Evolutionary conservation across 108 stramenopile species (phyloP).

Genomic region (Seminavis robusta): DNA sequence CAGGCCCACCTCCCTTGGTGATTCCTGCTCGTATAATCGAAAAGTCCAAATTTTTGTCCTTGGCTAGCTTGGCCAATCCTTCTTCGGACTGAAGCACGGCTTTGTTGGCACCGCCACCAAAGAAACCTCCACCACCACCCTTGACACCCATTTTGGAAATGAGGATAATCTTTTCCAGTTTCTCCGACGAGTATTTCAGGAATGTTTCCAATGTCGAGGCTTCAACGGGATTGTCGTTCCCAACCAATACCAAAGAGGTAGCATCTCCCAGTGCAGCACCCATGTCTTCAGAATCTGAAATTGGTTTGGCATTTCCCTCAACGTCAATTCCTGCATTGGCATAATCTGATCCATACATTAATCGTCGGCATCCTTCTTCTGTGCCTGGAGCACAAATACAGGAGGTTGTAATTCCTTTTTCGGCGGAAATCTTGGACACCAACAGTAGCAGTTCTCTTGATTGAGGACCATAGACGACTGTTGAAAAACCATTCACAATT

Average conservation of each 20-base stretch:
- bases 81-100: constrained; percentile 16
- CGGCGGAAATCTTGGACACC: constrained; percentile 17
- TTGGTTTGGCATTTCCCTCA: constrained; percentile 13
- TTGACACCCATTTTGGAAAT: constrained; percentile 22
- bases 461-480: constrained; percentile 17
- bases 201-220: constrained; percentile 6
- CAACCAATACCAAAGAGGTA: constrained; percentile 4
- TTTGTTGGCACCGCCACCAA: constrained; percentile 6
- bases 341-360: constrained; percentile 21
- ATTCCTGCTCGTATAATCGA: constrained; percentile 48
- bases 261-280: constrained; percentile 8
- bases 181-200: constrained; percentile 2
- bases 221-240: constrained; percentile 21
- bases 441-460: constrained; percentile 9
- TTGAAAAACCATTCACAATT: constrained; percentile 5
- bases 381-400: constrained; percentile 18
- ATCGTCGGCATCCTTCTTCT: constrained; percentile 7
- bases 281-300: constrained; percentile 7
- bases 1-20: constrained; percentile 37
- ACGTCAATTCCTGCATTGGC: not conserved
- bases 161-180: constrained; percentile 15
- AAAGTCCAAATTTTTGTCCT: constrained; percentile 18
- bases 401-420: constrained; percentile 2
- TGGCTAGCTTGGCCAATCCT: constrained; percentile 1
- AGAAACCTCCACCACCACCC: constrained; percentile 3